Base-by-base conservation (phyloP, 805 yeast species). In the Candida endomychidarum region DNA sequence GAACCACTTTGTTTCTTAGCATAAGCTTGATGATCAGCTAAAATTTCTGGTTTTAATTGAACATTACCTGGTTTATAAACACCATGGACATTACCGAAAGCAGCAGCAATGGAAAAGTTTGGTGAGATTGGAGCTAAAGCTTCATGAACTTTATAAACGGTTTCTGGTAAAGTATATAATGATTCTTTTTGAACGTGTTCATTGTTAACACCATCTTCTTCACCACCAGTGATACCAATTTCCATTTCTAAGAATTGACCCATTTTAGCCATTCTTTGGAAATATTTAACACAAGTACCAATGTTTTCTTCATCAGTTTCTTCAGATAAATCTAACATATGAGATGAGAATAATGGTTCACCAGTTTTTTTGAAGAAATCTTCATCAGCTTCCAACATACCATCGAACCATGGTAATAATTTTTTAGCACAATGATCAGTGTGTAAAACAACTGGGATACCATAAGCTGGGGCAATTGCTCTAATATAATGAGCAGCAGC, bases 141-240 rank as follows among this genome's bases (percentile, higher is more conserved):
- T 70, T 86, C 75, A 82, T 88, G 78, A 59, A 93, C 98, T 53
- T 80, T 81, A 74, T 66, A 93, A 41, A 93, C 96, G 56, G 96
- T 91, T 75, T 86, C 96, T 59, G 99, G 88, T 58, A 82, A 80
- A 57, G 99, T 93, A 86, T 91, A 93, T 60, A 93, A 77, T 51
- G 85, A 67, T 50, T 86, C 89, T 74, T 85, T 84, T 64, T 80
- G 80, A 53, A 87, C 96, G 68, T 81, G 78, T 73, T 91, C 95
- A 81, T 93, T 93, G 84, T 93, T 93, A 62, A 93, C 99, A 83
- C 99, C 99, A 67, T 93, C 99, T 77, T 93, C 99, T 79, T 93
- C 99, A 83, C 99, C 99, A 76, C 99, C 99, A 68, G 99, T 93
- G 82, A 93, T 93, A 82, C 99, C 99, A 67, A 93, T 93, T 80